Conservation (phyloP, 148 eudicot species). For the Vaccinium darrowii region DNA sequence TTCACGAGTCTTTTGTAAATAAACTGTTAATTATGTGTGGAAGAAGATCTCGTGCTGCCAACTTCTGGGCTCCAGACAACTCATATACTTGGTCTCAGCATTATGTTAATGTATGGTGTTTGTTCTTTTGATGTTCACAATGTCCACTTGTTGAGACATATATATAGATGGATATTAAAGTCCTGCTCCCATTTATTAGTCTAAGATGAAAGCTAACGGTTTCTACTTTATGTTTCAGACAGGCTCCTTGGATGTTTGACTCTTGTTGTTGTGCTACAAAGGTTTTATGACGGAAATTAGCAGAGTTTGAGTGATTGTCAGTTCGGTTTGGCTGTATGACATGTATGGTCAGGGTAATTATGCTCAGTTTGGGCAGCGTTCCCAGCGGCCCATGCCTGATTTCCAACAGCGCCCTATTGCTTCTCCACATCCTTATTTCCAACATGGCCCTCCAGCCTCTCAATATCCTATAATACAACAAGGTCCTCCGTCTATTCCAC, state of each 20-base stretch:
- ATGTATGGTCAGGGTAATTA: slow-evolving; percentile 78
- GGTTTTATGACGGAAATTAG: background rate
- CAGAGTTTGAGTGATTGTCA: background rate
- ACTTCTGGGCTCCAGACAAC: background rate
- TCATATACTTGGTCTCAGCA: background rate
- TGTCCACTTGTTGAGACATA: background rate
- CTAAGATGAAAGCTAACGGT: slow-evolving; percentile 6
- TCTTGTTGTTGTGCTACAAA: background rate
- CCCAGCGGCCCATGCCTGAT: slow-evolving; percentile 43
- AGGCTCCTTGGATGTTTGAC: slow-evolving; percentile 11
- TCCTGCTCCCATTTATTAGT: background rate
- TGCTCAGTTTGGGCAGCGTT: slow-evolving; percentile 61
- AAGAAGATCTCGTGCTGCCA: background rate
- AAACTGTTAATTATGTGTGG: background rate
- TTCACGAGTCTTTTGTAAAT: background rate
- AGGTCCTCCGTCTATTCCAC: slow-evolving; percentile 29
- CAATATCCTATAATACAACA: slow-evolving; percentile 35
- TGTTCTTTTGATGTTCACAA: background rate
- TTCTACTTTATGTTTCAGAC: slow-evolving; percentile 21
- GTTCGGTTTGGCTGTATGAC: slow-evolving; percentile 14
- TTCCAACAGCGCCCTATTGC: slow-evolving; percentile 37
- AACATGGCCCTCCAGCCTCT: slow-evolving; percentile 37
- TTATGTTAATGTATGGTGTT: background rate
- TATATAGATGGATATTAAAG: background rate
- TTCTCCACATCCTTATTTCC: slow-evolving; percentile 41